Evolutionary conservation across 768 basidiomycete genomes (phyloP), one percentile per base, ranked within the genome.

Genomic region (Dacryopinax primogenitus): DNA sequence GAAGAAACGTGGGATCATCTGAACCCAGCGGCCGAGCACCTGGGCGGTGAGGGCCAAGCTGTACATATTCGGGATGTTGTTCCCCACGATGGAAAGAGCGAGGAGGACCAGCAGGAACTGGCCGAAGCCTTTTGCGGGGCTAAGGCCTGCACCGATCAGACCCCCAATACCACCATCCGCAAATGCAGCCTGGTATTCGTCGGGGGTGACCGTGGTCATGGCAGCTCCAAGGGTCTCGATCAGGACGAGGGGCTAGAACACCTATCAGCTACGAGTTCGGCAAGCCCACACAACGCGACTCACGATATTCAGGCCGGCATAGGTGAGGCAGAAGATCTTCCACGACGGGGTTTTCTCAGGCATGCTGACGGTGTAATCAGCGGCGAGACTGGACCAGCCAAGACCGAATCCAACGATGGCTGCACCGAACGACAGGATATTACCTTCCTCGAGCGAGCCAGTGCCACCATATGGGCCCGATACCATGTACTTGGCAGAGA

Each of bases 41-140:
- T 77, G 77, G 69, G 79, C 77, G 3, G 78, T 78, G 33, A 81
- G 71, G 11, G 78, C 79, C 63, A 80, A 77, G 33, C 77, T 77
- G 73, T 80, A 79, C 61, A 78, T 79, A 72, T 79, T 79, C 70
- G 76, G 75, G 65, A 78, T 78, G 71, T 78, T 81, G 73, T 81
- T 82, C 68, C 79, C 80, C 12, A 79, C 76, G 58, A 79, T 77
- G 30, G 76, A 73, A 39, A 80, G 72, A 2, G 79, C 79, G 34
- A 81, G 75, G 35, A 81, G 62, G 64, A 80, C 77, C 39, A 80
- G 73, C 64, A 79, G 74, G 74, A 81, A 81, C 33, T 76, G 75
- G n/a, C 79, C 79, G 62, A 76, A 77, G 7, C 77, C 77, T 34
- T 76, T 73, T 70, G 78, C 73, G 0, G 77, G 72, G 12, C 74